Evolutionary conservation across 768 basidiomycete species (phyloP).

Genomic region (Phylloporus scabripes): DNA sequence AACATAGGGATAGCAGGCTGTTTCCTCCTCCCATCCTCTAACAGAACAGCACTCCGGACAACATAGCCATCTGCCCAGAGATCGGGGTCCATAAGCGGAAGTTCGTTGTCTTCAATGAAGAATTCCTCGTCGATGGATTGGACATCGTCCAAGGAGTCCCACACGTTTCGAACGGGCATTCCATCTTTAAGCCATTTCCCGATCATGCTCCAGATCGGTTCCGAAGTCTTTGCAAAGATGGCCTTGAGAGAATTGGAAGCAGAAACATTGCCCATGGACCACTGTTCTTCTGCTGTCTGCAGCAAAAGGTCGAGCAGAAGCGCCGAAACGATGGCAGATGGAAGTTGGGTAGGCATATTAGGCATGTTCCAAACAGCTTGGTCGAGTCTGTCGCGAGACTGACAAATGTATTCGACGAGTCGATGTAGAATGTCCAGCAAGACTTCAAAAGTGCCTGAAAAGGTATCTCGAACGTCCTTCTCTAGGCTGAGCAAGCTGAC

Average conservation of each 20-base stretch:
- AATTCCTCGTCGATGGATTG: slow-evolving; percentile 61
- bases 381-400: slow-evolving; percentile 23
- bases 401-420: slow-evolving; percentile 28
- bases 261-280: slow-evolving; percentile 51
- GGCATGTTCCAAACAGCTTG: slow-evolving; percentile 38
- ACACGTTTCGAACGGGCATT: slow-evolving; percentile 47
- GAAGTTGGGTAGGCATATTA: slow-evolving; percentile 34
- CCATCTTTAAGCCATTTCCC: slow-evolving; percentile 69
- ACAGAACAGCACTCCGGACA: slow-evolving; percentile 39
- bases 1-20: slow-evolving; percentile 48
- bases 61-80: slow-evolving; percentile 76
- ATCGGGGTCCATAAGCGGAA: slow-evolving; percentile 61
- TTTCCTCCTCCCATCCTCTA: slow-evolving; percentile 23
- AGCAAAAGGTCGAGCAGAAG: slow-evolving; percentile 61
- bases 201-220: slow-evolving; percentile 71
- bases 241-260: slow-evolving; percentile 54
- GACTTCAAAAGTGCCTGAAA: slow-evolving; percentile 53
- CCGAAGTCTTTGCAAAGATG: slow-evolving; percentile 57
- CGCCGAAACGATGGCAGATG: slow-evolving; percentile 52
- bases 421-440: slow-evolving; percentile 45
- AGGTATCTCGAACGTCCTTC: slow-evolving; percentile 51
- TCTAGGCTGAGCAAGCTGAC: slow-evolving; percentile 66
- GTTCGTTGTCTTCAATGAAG: slow-evolving; percentile 70
- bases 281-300: slow-evolving; percentile 48
- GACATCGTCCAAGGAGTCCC: slow-evolving; percentile 17